Evolutionary conservation across 441 rosid genomes (phyloP).

Genomic region (Lepidium campestre): DNA sequence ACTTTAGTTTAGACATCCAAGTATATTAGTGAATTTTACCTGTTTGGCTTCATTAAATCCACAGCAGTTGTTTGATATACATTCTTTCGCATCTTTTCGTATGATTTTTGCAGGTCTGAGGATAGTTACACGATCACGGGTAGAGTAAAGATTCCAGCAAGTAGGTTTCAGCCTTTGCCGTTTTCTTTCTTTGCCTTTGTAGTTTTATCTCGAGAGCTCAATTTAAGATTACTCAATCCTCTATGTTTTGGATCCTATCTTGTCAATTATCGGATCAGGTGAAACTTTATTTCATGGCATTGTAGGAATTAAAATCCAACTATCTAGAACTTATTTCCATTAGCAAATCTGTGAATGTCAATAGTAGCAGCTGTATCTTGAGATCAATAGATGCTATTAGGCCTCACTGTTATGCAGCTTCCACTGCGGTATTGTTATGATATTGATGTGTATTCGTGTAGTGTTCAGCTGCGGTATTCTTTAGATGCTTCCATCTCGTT

Average conservation of each 20-base stretch:
- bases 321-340: background rate
- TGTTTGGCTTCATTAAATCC: background rate
- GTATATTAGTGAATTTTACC: background rate
- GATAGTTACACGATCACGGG: slow-evolving; percentile 72
- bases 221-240: background rate
- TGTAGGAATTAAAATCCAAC: background rate
- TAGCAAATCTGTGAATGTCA: background rate
- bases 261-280: background rate
- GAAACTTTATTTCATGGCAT: background rate
- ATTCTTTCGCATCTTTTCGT: background rate
- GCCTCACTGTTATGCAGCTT: background rate
- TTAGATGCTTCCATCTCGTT: background rate
- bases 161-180: slow-evolving; percentile 26
- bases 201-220: background rate
- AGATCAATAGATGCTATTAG: background rate
- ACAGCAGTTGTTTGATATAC: background rate
- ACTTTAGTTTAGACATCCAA: background rate
- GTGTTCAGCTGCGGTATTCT: background rate
- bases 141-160: slow-evolving; percentile 62
- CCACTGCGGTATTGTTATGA: background rate
- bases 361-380: background rate
- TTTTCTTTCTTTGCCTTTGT: background rate
- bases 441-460: background rate
- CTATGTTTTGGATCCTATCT: background rate
- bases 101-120: slow-evolving; percentile 40